A percentile compares a stretch with the other conserved stretches of the same genome.
These are phyloP conservation scores for Kappamyces sp. DNA, from an alignment of 192 early-diverging fungal species.

Conservation along the genomic window DNA sequence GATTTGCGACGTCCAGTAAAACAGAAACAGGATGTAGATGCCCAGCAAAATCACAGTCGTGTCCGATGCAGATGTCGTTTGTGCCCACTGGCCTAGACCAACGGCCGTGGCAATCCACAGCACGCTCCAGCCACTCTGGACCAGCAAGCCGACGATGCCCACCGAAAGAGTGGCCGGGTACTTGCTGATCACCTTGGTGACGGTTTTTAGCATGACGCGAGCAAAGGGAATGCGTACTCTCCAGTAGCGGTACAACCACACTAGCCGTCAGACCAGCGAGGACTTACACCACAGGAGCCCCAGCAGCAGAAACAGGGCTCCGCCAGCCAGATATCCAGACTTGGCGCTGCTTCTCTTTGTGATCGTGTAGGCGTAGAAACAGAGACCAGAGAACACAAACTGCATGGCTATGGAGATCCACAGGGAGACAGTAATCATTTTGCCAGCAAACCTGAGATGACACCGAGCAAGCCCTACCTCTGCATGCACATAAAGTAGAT, in stretches of 20 bases:
- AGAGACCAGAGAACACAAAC: conserved; percentile 29
- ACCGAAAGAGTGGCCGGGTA: conserved; percentile 77
- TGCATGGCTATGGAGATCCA: conserved; percentile 30
- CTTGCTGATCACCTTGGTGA: conserved; percentile 65
- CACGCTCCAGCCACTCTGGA: conserved; percentile 55
- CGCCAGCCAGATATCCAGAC: background rate
- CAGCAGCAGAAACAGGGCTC: conserved; percentile 18
- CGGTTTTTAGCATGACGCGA: conserved; percentile 67
- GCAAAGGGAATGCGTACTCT: conserved; percentile 45
- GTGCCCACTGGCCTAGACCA: conserved; percentile 50
- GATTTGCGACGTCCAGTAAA: conserved; percentile 68
- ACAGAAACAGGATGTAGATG: conserved; percentile 51
- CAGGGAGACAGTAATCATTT: conserved; percentile 43
- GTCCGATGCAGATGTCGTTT: conserved; percentile 17
- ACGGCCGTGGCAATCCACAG: conserved; percentile 42
- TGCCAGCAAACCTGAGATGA: conserved; percentile 36
- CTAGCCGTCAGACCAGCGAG: conserved; percentile 14
- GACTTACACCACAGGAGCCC: conserved; percentile 34
- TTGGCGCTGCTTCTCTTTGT: no score
- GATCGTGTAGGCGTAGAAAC: background rate
- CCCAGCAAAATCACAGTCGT: conserved; percentile 15
- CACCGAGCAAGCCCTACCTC: no score
- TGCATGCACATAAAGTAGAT: conserved; percentile 36
- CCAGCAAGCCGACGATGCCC: conserved; percentile 66
- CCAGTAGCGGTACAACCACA: conserved; percentile 33